These are phyloP conservation scores for Amauroascus verrucosus DNA, from an alignment of 2,329 filamentous ascomycete species.

Conservation along the genomic window DNA sequence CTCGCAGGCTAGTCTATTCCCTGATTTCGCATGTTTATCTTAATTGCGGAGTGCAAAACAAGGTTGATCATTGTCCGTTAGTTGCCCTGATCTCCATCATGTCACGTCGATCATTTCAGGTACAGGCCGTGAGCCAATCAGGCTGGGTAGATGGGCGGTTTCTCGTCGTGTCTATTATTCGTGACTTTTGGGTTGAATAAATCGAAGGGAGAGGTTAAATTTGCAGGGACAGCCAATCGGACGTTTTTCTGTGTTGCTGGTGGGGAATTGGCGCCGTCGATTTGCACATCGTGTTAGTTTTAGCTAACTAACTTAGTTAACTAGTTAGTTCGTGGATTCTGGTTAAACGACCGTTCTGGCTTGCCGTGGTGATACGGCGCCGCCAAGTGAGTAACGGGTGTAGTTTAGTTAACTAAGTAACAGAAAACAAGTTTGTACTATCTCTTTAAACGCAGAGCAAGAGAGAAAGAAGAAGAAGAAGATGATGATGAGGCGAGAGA, in stretches of 20 bases:
- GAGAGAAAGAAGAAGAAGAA: background rate
- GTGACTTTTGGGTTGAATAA: background rate
- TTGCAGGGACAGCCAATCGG: constrained; percentile 11
- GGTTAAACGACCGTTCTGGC: too few species aligned
- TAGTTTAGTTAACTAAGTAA: too few species aligned
- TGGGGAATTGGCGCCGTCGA: background rate
- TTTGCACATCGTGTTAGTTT: background rate
- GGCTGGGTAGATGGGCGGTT: background rate
- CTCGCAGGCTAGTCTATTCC: background rate
- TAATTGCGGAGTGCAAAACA: constrained; percentile 6
- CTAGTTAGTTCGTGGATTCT: background rate
- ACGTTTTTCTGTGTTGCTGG: constrained; percentile 2
- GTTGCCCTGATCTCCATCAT: constrained; percentile 10
- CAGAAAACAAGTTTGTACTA: too few species aligned
- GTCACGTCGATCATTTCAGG: constrained; percentile 13
- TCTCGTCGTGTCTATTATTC: constrained; percentile 5
- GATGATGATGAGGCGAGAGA: background rate
- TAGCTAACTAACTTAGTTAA: background rate
- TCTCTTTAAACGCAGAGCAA: too few species aligned
- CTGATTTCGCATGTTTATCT: constrained; percentile 6
- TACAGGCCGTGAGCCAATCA: constrained; percentile 6
- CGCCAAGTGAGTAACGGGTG: background rate
- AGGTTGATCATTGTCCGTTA: constrained; percentile 6
- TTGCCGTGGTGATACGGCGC: too few species aligned
- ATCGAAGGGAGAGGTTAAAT: background rate